Percentiles rank a stretch among this genome's conserved stretches.
Evolutionary conservation across 2,329 filamentous ascomycete genomes (phyloP).

Genomic region (Graphilbum sp.): DNA sequence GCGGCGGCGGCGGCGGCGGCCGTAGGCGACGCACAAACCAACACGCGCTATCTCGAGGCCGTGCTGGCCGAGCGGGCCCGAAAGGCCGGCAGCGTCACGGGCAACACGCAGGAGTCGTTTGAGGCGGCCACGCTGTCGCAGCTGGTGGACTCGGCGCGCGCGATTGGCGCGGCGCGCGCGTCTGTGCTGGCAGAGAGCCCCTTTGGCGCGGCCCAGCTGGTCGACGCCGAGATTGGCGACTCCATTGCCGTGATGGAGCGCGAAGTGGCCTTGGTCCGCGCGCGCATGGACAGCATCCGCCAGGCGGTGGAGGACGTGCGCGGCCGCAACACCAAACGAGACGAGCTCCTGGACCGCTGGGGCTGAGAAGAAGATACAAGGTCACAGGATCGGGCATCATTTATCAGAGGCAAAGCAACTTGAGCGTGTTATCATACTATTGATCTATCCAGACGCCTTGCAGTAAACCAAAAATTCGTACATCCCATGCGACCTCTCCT

Average conservation of each 20-base stretch:
- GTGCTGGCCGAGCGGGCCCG: conserved; percentile 21
- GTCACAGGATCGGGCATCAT: no score
- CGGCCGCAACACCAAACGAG: conserved; percentile 28
- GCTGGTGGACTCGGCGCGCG: conserved; percentile 29
- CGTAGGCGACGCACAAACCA: no score
- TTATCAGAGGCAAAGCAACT: no score
- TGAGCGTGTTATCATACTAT: no score
- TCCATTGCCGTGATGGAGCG: conserved; percentile 29
- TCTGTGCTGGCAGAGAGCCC: conserved; percentile 36
- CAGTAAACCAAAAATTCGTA: no score
- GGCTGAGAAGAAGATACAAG: conserved; percentile 4
- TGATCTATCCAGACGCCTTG: no score
- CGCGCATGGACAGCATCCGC: conserved; percentile 17
- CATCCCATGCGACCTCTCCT: no score
- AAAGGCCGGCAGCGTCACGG: conserved; percentile 27
- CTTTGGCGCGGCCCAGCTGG: conserved; percentile 29
- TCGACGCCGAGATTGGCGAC: conserved; percentile 35
- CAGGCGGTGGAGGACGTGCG: conserved; percentile 8
- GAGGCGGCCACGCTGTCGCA: conserved; percentile 25
- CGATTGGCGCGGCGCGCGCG: conserved; percentile 31
- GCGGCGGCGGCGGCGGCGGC: no score
- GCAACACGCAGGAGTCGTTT: conserved; percentile 31
- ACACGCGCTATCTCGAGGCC: conserved; percentile 13
- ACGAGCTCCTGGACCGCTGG: conserved; percentile 32
- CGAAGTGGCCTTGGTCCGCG: conserved; percentile 25